Evolutionary conservation across 225 moss, liverwort and hornwort species (phyloP).

Genomic region (Asterella californica): DNA sequence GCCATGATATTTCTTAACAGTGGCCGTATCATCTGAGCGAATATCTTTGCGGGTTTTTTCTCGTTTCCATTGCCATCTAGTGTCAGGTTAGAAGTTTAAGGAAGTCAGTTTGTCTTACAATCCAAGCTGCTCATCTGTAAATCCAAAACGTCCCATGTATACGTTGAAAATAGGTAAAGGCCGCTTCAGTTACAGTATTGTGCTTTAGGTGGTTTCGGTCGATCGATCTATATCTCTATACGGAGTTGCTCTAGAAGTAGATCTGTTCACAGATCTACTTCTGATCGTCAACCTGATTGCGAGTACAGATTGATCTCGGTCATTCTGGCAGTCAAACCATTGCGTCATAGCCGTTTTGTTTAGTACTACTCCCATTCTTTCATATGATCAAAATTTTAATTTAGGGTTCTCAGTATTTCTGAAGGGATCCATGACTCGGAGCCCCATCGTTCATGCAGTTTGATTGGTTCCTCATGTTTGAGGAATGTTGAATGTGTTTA

Average conservation of each 20-base stretch:
- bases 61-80: background rate
- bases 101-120: slow-evolving; percentile 1
- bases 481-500: too few relatives aligned
- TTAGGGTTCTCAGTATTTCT: background rate
- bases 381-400: background rate
- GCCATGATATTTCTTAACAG: background rate
- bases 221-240: background rate
- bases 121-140: slow-evolving; percentile 12
- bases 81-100: background rate
- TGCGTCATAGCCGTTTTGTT: background rate
- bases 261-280: background rate
- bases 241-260: background rate
- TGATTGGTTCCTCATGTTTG: too few relatives aligned
- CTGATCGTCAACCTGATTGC: background rate
- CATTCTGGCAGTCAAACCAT: background rate
- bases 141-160: slow-evolving; percentile 1
- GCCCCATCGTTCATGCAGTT: too few relatives aligned
- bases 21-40: background rate
- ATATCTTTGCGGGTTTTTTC: background rate
- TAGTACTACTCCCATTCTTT: slow-evolving; percentile 2
- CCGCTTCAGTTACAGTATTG: background rate
- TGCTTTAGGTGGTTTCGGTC: background rate
- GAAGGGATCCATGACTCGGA: too few relatives aligned
- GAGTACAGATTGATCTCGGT: background rate
- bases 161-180: background rate